Conservation (phyloP, 2,329 filamentous ascomycete species). For the Microsporum canis region DNA sequence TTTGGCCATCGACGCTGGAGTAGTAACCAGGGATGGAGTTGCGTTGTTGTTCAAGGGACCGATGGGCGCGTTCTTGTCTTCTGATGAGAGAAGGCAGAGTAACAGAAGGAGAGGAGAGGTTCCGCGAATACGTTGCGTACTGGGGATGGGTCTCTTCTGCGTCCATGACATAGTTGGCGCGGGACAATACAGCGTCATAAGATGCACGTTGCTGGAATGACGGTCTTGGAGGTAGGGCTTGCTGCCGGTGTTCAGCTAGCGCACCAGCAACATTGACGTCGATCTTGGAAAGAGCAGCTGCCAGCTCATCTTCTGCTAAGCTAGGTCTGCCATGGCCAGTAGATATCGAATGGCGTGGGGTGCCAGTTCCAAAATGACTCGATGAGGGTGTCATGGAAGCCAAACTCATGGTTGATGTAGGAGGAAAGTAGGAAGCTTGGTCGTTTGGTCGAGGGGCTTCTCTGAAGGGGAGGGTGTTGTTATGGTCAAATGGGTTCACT, state of each 20-base stretch:
- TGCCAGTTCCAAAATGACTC: neutral
- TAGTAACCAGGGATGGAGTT: neutral
- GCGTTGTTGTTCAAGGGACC: neutral
- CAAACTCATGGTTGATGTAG: neutral
- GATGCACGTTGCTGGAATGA: neutral
- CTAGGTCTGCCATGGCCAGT: neutral
- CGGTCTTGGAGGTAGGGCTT: neutral
- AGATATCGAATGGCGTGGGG: neutral
- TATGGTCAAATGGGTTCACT: neutral
- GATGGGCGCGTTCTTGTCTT: neutral
- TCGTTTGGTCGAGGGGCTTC: neutral
- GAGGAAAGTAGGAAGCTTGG: neutral
- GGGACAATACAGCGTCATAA: neutral
- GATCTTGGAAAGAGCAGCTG: neutral
- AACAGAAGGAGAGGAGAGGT: neutral
- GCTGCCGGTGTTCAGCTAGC: neutral
- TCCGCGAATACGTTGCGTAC: neutral
- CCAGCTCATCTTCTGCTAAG: neutral
- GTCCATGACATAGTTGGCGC: neutral
- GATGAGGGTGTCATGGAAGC: neutral
- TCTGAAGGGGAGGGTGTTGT: neutral
- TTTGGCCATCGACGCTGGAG: constrained; percentile 23
- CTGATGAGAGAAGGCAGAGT: neutral
- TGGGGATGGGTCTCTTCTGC: neutral
- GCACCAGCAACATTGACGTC: neutral